Conservation (phyloP, 805 yeast genomes). For the Hanseniaspora occidentalis region DNA sequence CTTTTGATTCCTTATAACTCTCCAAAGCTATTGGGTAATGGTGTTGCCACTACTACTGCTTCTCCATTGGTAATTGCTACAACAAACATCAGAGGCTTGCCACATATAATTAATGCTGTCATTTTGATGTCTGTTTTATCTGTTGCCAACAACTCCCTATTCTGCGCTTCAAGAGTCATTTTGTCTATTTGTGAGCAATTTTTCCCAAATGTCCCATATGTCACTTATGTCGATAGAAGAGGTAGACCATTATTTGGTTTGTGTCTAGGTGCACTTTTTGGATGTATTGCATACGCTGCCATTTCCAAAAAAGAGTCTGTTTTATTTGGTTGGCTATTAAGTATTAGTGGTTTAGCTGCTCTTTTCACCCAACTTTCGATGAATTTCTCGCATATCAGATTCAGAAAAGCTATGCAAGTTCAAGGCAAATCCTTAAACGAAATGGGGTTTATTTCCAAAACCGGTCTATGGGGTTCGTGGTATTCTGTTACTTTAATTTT, state of each 20-base stretch:
- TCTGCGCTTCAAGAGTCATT: slow-evolving; percentile 58
- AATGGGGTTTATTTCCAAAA: slow-evolving; percentile 35
- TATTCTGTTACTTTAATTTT: slow-evolving; percentile 35
- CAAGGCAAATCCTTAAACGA: slow-evolving; percentile 36
- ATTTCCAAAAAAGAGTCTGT: slow-evolving; percentile 37
- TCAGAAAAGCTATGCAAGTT: slow-evolving; percentile 38
- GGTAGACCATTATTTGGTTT: slow-evolving; percentile 53
- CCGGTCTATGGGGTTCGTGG: slow-evolving; percentile 39
- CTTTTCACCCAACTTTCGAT: slow-evolving; percentile 49
- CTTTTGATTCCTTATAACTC: slow-evolving; percentile 49
- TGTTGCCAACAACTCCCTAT: slow-evolving; percentile 65
- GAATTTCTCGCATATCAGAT: slow-evolving; percentile 38
- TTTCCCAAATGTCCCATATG: too few species aligned
- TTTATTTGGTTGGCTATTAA: slow-evolving; percentile 48
- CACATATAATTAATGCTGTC: slow-evolving; percentile 63
- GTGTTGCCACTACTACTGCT: slow-evolving; percentile 40
- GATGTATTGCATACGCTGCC: slow-evolving; percentile 49
- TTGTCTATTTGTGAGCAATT: slow-evolving; percentile 45
- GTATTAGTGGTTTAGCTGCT: slow-evolving; percentile 45
- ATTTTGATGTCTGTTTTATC: slow-evolving; percentile 60
- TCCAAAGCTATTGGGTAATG: slow-evolving; percentile 35
- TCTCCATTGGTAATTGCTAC: slow-evolving; percentile 73
- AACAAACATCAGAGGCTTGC: slow-evolving; percentile 48
- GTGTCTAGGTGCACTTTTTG: slow-evolving; percentile 35
- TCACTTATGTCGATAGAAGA: slow-evolving; percentile 40